Base-by-base conservation (phyloP, 1,284 basidiomycete species). In the Cerioporus squamosus region DNA sequence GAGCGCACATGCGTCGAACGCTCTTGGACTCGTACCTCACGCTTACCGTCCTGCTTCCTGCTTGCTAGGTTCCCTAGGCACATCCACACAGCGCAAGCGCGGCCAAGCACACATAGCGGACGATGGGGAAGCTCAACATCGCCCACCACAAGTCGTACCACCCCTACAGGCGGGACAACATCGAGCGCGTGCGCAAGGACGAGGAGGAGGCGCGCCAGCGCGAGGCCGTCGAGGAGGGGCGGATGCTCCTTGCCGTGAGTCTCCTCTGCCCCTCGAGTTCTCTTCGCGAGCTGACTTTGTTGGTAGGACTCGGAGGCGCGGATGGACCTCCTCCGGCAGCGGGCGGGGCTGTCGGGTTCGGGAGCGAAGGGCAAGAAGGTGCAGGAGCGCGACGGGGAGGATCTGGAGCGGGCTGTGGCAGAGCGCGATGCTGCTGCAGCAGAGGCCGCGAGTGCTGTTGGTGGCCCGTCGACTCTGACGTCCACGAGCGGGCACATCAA, bases 71-170 rank as follows among this genome's bases (percentile, higher is more conserved):
- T 22, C 38, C 6, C 24, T 24, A 26, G 17, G 7, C 39, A 40
- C 2, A 31, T 5, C 44, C 17, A 36, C 46, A 10, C 18, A 26
- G 8, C n/a, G n/a, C n/a, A n/a, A n/a, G 18, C 46, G 4, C 31
- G 6, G 20, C 9, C 45, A 26, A 0, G 4, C n/a, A 23, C 26
- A 20, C 45, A 29, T 29, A 29, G 29, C 29, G 29, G 8, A 56
- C 8, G 22, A 93, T 93, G 91, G 90, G 90, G 22, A 91, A 91
- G 68, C 81, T 93, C 33, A 91, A 91, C 70, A 93, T 93, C 69
- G 91, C 92, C 6, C 92, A 94, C 70, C 93, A 94, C 79, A 95
- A 95, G 72, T 93, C 90, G 2, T 94, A 94, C 70, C 93, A 94
- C 67, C 93, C 90, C 0, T 94, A 94, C 71, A 79, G 91, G 50